Evolutionary conservation across 1,284 basidiomycete species (phyloP).

Genomic region (Apiotrichum porosum): DNA sequence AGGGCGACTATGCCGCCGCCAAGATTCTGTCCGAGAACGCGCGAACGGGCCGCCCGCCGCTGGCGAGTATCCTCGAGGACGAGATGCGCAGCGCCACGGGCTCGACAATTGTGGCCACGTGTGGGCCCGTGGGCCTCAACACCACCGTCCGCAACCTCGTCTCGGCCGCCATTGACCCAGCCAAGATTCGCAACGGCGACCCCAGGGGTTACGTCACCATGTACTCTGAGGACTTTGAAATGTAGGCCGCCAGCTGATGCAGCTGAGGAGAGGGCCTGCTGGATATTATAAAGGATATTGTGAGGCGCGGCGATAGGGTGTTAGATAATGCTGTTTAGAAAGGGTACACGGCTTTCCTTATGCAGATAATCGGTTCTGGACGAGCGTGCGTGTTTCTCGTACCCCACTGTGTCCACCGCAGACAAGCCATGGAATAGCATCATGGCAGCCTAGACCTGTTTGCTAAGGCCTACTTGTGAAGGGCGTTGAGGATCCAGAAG

Average conservation of each 20-base stretch:
- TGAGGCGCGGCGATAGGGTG: too few relatives aligned
- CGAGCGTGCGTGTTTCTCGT: too few relatives aligned
- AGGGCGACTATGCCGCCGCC: constrained; percentile 64
- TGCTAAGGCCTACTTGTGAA: constrained; percentile 31
- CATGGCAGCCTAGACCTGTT: too few relatives aligned
- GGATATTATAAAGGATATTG: too few relatives aligned
- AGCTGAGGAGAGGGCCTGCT: too few relatives aligned
- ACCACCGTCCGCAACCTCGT: constrained; percentile 9
- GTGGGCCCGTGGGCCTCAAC: constrained; percentile 10
- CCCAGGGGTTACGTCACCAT: constrained; percentile 11
- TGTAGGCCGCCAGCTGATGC: constrained; percentile 5
- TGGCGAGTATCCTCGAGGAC: constrained; percentile 64
- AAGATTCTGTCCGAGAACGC: constrained; percentile 65
- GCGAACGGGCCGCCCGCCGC: constrained; percentile 65
- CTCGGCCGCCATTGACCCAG: constrained; percentile 7
- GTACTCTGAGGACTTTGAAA: constrained; percentile 20
- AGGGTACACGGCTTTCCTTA: too few relatives aligned
- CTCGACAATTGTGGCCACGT: constrained; percentile 57
- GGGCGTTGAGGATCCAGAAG: constrained; percentile 54
- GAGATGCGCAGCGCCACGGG: constrained; percentile 60
- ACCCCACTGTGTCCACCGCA: too few relatives aligned
- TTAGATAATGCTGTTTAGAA: too few relatives aligned
- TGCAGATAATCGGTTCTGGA: too few relatives aligned
- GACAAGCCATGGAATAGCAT: too few relatives aligned
- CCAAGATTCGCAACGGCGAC: constrained; percentile 9